A percentile compares a stretch with the other conserved stretches of the same genome.
phyloP scores from a whole-genome alignment of 768 basidiomycete species.

The Leccinum olivaceopallidum region DNA sequence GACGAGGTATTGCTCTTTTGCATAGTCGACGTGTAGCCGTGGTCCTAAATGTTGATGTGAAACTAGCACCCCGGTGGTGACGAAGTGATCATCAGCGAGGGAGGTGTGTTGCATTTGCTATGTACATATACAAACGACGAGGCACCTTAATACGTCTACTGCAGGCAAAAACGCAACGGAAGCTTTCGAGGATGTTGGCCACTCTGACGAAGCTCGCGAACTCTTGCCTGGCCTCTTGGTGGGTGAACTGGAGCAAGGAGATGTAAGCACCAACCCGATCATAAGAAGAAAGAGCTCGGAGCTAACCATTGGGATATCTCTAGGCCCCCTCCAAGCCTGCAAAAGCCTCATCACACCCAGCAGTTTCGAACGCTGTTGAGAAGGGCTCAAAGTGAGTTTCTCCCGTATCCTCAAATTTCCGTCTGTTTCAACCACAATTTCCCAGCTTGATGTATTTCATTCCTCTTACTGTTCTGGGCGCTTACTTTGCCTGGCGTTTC shows the following conservation, averaged over 20 bases:
- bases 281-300: slow-evolving; percentile 1
- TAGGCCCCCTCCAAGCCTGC: slow-evolving; percentile 57
- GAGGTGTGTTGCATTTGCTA: slow-evolving; percentile 54
- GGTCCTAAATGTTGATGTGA: slow-evolving; percentile 4
- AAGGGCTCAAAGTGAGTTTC: slow-evolving; percentile 66
- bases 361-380: slow-evolving; percentile 50
- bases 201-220: slow-evolving; percentile 95
- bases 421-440: slow-evolving; percentile 2
- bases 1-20: slow-evolving; percentile 69
- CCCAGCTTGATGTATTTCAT: slow-evolving; percentile 79
- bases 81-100: slow-evolving; percentile 94
- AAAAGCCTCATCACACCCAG: slow-evolving; percentile 43
- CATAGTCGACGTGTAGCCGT: not conserved
- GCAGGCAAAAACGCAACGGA: slow-evolving; percentile 94
- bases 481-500: slow-evolving; percentile 86
- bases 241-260: slow-evolving; percentile 77
- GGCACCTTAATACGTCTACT: slow-evolving; percentile 6
- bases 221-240: slow-evolving; percentile 77
- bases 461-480: slow-evolving; percentile 76
- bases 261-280: slow-evolving; percentile 42
- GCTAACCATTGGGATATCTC: slow-evolving; percentile 3
- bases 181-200: slow-evolving; percentile 98
- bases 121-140: not conserved
- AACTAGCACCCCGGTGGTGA: slow-evolving; percentile 94
- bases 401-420: not conserved